phyloP scores from a whole-genome alignment of 2,329 filamentous ascomycete genomes.

The Pseudogymnoascus sp. region DNA sequence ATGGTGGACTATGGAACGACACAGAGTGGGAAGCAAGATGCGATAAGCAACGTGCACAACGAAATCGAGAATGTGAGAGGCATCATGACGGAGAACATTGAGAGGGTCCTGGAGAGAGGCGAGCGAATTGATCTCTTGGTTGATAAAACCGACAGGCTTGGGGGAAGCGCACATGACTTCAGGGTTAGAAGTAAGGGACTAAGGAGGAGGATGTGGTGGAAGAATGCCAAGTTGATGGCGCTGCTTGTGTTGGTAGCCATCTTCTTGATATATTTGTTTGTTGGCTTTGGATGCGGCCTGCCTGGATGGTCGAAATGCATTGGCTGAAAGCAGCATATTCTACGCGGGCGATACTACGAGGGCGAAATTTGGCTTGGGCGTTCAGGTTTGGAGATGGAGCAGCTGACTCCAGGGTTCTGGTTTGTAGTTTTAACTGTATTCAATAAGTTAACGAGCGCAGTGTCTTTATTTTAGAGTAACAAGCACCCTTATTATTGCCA shows the following conservation, averaged over 20 bases:
- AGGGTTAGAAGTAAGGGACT: slow-evolving; percentile 78
- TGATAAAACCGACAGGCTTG: slow-evolving; percentile 91
- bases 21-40: slow-evolving; percentile 67
- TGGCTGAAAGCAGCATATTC: slow-evolving; percentile 13
- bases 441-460: background rate
- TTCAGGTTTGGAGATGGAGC: slow-evolving; percentile 3
- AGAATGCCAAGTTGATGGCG: slow-evolving; percentile 93
- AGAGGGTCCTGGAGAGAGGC: slow-evolving; percentile 78
- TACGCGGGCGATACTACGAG: background rate
- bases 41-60: slow-evolving; percentile 71
- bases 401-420: background rate
- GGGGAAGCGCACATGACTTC: slow-evolving; percentile 84
- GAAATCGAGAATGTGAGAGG: slow-evolving; percentile 91
- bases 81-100: slow-evolving; percentile 95
- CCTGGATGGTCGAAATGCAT: slow-evolving; percentile 42
- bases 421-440: slow-evolving; percentile 1
- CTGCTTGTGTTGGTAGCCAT: slow-evolving; percentile 66
- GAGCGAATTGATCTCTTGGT: slow-evolving; percentile 91
- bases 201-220: slow-evolving; percentile 98
- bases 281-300: slow-evolving; percentile 66
- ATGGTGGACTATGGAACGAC: slow-evolving; percentile 83
- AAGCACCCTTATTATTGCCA: background rate
- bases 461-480: background rate
- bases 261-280: slow-evolving; percentile 64
- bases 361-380: background rate